These are phyloP conservation scores for Cornus controversa DNA, from an alignment of 148 eudicot genomes.

Conservation along the genomic window DNA sequence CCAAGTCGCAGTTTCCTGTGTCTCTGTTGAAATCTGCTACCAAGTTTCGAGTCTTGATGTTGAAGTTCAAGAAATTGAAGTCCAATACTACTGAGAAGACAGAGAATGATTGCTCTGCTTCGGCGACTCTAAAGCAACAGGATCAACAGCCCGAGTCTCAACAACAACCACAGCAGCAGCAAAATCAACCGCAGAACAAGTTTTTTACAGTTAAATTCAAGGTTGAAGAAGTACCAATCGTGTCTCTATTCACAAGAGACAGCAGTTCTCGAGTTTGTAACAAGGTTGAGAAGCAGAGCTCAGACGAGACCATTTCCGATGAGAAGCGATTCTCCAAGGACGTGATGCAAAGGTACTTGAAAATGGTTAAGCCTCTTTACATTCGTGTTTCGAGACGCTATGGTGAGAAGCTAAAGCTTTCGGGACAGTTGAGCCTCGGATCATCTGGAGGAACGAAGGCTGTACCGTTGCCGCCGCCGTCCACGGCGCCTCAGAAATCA, in stretches of 20 bases:
- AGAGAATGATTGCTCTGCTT: not conserved
- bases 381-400: conserved; percentile 52
- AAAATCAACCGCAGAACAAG: conserved; percentile 20
- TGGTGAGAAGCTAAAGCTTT: conserved; percentile 34
- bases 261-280: conserved; percentile 21
- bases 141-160: not conserved
- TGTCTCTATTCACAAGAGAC: conserved; percentile 59
- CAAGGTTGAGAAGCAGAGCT: not conserved
- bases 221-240: conserved; percentile 51
- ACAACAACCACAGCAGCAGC: conserved; percentile 1
- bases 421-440: conserved; percentile 26
- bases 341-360: conserved; percentile 60
- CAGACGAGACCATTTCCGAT: conserved; percentile 8
- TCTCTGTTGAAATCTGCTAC: conserved; percentile 51
- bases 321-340: conserved; percentile 52
- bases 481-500: conserved; percentile 10
- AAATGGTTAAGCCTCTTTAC: conserved; percentile 66
- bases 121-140: conserved; percentile 8
- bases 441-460: conserved; percentile 12
- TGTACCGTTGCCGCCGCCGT: conserved; percentile 5
- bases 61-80: conserved; percentile 61
- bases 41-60: conserved; percentile 57
- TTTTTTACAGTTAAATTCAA: conserved; percentile 52
- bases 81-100: conserved; percentile 1
- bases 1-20: conserved; percentile 27